A percentile compares a stretch with the other conserved stretches of the same genome.
phyloP scores from a whole-genome alignment of 75 land plant genomes.

The Gnetum montanum region DNA sequence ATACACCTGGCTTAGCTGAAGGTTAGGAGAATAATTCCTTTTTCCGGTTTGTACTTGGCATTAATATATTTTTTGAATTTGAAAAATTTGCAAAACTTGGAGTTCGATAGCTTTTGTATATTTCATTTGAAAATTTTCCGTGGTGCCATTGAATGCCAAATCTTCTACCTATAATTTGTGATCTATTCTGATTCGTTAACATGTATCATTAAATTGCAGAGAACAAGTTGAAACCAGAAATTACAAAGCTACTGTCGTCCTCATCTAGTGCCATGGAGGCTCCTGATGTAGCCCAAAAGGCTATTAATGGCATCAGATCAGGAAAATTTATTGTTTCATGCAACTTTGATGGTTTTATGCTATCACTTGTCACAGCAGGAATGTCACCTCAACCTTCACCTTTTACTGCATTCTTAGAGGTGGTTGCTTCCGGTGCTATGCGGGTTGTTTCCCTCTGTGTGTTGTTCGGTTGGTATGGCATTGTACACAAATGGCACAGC shows the following conservation, averaged over 20 bases:
- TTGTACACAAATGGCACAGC: constrained; percentile 39
- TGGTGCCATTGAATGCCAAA: too few species aligned
- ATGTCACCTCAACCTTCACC: constrained; percentile 69
- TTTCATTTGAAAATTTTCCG: too few species aligned
- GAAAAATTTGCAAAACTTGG: neutral
- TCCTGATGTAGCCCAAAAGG: constrained; percentile 53
- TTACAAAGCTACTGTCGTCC: constrained; percentile 53
- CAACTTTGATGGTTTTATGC: constrained; percentile 62
- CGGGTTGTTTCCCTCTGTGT: constrained; percentile 50
- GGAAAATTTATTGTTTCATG: constrained; percentile 56
- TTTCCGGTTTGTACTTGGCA: too few species aligned
- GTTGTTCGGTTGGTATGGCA: constrained; percentile 59
- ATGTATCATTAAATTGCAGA: constrained; percentile 5
- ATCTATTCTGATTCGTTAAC: too few species aligned
- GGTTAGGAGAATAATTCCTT: constrained; percentile 24
- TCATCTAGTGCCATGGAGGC: constrained; percentile 58
- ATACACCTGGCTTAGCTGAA: constrained; percentile 73
- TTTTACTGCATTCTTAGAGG: constrained; percentile 52
- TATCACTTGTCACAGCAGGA: constrained; percentile 55
- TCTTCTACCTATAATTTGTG: too few species aligned
- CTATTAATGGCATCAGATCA: constrained; percentile 56
- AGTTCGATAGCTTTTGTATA: neutral
- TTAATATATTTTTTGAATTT: too few species aligned
- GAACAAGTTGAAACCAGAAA: constrained; percentile 28
- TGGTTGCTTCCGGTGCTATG: constrained; percentile 24